These are phyloP conservation scores for Linum usitatissimum DNA, from an alignment of 345 rosid species.

Conservation along the genomic window DNA sequence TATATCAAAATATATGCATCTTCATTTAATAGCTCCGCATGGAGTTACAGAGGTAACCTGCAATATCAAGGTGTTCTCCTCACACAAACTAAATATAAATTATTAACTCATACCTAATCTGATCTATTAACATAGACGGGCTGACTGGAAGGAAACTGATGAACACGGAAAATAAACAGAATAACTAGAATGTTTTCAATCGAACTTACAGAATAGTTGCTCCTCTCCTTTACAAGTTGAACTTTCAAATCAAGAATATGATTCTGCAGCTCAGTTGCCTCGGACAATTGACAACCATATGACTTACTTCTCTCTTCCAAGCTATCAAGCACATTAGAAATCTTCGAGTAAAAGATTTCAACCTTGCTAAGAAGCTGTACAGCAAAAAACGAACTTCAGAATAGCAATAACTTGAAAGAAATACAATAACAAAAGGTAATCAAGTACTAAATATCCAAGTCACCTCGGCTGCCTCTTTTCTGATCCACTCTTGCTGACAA, in stretches of 20 bases:
- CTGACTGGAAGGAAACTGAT: no score
- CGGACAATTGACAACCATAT: constrained; percentile 33
- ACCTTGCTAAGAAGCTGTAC: constrained; percentile 56
- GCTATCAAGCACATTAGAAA: constrained; percentile 45
- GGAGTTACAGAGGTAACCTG: no score
- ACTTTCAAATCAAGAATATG: constrained; percentile 50
- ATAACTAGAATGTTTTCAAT: neutral
- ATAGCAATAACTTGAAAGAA: neutral
- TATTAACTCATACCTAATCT: no score
- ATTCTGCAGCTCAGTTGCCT: constrained; percentile 34
- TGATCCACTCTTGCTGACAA: constrained; percentile 63
- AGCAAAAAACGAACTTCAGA: neutral
- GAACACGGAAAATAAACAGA: no score
- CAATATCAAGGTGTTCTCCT: no score
- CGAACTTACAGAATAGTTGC: constrained; percentile 51
- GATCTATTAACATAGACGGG: no score
- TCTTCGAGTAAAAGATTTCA: constrained; percentile 49
- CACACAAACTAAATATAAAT: no score
- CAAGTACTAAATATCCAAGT: constrained; percentile 2
- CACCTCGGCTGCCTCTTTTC: constrained; percentile 76
- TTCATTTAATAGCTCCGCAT: no score
- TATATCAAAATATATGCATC: no score
- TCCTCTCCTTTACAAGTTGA: constrained; percentile 53
- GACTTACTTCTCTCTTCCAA: constrained; percentile 47
- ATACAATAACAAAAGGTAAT: constrained; percentile 4